Evolutionary conservation across 805 yeast genomes (phyloP).

Genomic region (Suhomyces xylopsoci): DNA sequence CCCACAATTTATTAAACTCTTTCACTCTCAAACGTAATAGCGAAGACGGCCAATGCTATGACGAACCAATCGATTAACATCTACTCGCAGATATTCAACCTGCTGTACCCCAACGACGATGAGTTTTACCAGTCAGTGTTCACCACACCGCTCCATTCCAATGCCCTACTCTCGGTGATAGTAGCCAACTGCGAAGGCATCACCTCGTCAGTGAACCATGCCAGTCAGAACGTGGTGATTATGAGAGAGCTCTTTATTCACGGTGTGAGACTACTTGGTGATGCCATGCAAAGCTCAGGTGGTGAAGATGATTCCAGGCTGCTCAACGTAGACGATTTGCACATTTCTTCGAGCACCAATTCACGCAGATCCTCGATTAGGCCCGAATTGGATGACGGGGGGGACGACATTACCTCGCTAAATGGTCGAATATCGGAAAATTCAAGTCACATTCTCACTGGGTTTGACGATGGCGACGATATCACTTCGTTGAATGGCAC

Average conservation of each 20-base stretch:
- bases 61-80: conserved; percentile 12
- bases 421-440: conserved; percentile 7
- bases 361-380: neutral
- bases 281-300: conserved; percentile 12
- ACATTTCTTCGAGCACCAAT: neutral
- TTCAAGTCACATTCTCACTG: neutral
- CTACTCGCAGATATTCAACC: conserved; percentile 23
- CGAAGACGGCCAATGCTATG: neutral
- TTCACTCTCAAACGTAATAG: neutral
- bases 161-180: conserved; percentile 20
- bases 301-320: neutral
- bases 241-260: conserved; percentile 15
- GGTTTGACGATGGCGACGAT: conserved; percentile 20
- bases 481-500: conserved; percentile 16
- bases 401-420: conserved; percentile 21
- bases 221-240: conserved; percentile 7
- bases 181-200: conserved; percentile 18
- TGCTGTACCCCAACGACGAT: conserved; percentile 13
- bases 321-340: neutral
- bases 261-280: conserved; percentile 19
- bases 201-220: conserved; percentile 35
- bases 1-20: neutral
- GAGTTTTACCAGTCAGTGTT: conserved; percentile 20
- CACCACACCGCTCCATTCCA: conserved; percentile 22
- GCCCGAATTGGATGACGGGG: conserved; percentile 13